These are phyloP conservation scores for Cyclotella sp. DNA, from an alignment of 108 stramenopile genomes.

Conservation along the genomic window DNA sequence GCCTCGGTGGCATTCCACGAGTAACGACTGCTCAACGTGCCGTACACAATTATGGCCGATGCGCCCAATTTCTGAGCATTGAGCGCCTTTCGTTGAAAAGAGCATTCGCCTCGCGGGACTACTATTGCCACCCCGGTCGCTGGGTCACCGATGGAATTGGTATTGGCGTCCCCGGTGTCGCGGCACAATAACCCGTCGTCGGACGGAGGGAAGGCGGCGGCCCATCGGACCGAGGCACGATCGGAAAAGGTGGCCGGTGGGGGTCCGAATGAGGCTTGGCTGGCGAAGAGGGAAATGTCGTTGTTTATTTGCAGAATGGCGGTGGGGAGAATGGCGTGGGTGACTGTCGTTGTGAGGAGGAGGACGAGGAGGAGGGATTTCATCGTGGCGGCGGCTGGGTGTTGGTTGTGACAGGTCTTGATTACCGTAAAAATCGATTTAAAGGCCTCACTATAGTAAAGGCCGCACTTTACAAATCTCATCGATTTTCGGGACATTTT, in stretches of 20 bases:
- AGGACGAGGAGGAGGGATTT: not conserved
- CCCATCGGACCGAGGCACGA: not conserved
- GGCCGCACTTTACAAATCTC: no score
- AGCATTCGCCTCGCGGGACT: slow-evolving; percentile 57
- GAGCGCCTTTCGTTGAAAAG: slow-evolving; percentile 56
- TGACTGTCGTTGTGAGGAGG: not conserved
- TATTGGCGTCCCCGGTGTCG: slow-evolving; percentile 6
- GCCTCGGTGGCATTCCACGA: slow-evolving; percentile 36
- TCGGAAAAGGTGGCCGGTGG: slow-evolving; percentile 6
- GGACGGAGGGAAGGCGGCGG: slow-evolving; percentile 43
- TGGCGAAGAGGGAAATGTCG: slow-evolving; percentile 60
- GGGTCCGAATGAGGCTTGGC: slow-evolving; percentile 78
- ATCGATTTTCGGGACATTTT: no score
- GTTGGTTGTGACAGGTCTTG: no score
- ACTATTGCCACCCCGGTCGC: slow-evolving; percentile 31
- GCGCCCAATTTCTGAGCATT: slow-evolving; percentile 51
- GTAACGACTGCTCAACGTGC: slow-evolving; percentile 49
- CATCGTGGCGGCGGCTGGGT: not conserved
- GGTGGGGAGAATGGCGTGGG: slow-evolving; percentile 59
- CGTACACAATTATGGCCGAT: slow-evolving; percentile 52
- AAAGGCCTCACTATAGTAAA: no score
- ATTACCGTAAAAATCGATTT: no score
- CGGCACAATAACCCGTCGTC: slow-evolving; percentile 47
- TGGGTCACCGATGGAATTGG: not conserved
- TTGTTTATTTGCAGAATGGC: slow-evolving; percentile 49